These are phyloP conservation scores for Tagetes patula DNA, from an alignment of 129 eudicot genomes.

Conservation along the genomic window DNA sequence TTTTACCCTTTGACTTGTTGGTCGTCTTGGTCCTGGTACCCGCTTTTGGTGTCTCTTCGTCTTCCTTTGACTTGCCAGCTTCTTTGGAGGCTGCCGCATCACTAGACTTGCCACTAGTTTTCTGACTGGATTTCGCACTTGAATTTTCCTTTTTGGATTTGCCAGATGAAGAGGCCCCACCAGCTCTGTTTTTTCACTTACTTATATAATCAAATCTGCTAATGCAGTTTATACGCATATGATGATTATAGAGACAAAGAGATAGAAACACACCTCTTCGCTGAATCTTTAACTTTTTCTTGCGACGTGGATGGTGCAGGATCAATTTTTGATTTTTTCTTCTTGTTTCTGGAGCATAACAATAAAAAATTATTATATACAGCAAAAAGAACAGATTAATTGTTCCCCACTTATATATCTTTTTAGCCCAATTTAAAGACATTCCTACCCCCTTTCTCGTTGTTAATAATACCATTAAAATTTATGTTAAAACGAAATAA, in stretches of 20 bases:
- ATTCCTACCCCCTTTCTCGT: neutral
- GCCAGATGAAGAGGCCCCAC: slow-evolving; percentile 41
- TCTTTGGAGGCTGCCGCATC: slow-evolving; percentile 29
- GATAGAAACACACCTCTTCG: slow-evolving; percentile 44
- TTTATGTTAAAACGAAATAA: neutral
- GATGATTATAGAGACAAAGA: neutral
- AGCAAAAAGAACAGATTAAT: neutral
- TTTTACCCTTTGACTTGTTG: slow-evolving; percentile 60
- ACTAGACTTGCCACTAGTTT: slow-evolving; percentile 28
- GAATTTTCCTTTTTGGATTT: slow-evolving; percentile 39
- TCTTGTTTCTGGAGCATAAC: slow-evolving; percentile 46
- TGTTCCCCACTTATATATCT: neutral
- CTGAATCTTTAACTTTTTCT: slow-evolving; percentile 40
- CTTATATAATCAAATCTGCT: neutral
- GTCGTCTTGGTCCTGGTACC: slow-evolving; percentile 39
- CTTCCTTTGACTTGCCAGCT: slow-evolving; percentile 49
- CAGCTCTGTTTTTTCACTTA: slow-evolving; percentile 21
- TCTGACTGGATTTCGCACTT: slow-evolving; percentile 21
- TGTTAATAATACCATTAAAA: neutral
- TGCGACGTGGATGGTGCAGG: slow-evolving; percentile 37
- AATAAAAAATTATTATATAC: neutral
- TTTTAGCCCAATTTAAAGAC: neutral
- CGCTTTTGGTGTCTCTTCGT: slow-evolving; percentile 40
- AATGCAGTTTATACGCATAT: neutral
- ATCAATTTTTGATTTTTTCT: slow-evolving; percentile 57